A percentile compares a stretch with the other conserved stretches of the same genome.
phyloP scores from a whole-genome alignment of 2,329 filamentous ascomycete genomes.

The Calonectria hawksworthii region DNA sequence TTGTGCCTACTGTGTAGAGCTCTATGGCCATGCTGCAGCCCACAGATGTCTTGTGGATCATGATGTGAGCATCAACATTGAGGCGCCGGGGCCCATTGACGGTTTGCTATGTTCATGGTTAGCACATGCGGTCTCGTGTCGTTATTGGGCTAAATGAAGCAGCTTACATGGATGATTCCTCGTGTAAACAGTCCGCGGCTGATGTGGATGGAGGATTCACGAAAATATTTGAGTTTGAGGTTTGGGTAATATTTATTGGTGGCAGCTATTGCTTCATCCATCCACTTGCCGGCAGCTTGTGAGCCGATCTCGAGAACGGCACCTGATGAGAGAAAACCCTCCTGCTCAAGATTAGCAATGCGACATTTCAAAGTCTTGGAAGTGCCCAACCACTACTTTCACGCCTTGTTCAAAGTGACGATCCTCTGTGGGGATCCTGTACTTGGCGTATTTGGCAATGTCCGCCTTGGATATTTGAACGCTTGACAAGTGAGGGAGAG shows the following conservation, averaged over 20 bases:
- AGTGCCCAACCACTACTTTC: conserved; percentile 5
- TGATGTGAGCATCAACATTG: conserved; percentile 41
- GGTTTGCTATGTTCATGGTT: conserved; percentile 37
- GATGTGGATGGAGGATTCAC: background rate
- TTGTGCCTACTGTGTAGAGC: conserved; percentile 43
- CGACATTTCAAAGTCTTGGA: background rate
- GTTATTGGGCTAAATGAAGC: too few species aligned
- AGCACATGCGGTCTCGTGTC: background rate
- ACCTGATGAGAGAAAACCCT: background rate
- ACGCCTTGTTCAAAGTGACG: conserved; percentile 10
- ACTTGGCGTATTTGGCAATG: conserved; percentile 19
- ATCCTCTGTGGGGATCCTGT: conserved; percentile 31
- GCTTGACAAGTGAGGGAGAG: background rate
- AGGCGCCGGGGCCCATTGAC: conserved; percentile 39
- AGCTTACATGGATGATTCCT: conserved; percentile 41
- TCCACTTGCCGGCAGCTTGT: conserved; percentile 18
- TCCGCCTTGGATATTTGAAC: background rate
- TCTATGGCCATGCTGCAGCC: conserved; percentile 27
- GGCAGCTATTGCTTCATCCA: background rate
- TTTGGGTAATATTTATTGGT: background rate
- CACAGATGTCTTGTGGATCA: background rate
- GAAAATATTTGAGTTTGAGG: background rate
- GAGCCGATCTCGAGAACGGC: conserved; percentile 9
- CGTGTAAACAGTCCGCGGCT: background rate
- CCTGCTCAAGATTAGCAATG: background rate